Base-by-base conservation (phyloP, 2,329 filamentous ascomycete genomes). In the Monilinia laxa region DNA sequence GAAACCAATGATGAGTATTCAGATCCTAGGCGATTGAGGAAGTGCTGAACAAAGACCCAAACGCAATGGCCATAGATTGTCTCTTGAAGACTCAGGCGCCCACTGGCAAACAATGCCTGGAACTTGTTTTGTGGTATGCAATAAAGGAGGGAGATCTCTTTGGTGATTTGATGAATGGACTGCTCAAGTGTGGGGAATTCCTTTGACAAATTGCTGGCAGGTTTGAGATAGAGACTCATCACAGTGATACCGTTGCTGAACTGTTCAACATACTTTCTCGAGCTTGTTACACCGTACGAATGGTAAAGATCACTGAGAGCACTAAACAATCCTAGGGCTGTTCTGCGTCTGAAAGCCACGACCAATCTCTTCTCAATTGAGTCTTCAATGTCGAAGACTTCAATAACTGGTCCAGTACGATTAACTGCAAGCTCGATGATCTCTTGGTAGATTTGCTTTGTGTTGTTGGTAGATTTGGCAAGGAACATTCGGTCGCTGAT, bases 201-300 rank as follows among this genome's bases (percentile, higher is more conserved):
- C 38, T 81, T 81, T 66, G 84, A 83, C 53, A 84, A 79, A 71
- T 84, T 85, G 58, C 83, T 77, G 23, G 90, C 84, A 28, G 92
- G 93, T 71, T 90, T 89, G 68, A 99, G 85, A 79, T 99, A 99
- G 70, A 97, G 87, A 73, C 93, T 97, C 85, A 98, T 96, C 79
- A 98, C 90, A 18, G 92, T 96, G 77, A 97, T 96, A 69, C 95
- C 95, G 79, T 99, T 99, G 76, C 93, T 95, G 83, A 99, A 99
- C 80, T 98, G 95, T 81, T 99, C 92, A 58, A 99, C 91, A 76
- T 99, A 99, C 82, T 99, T 99, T 73, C 95, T 87, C 38, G 95
- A 95, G 75, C 92, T 96, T 2, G 95, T 99, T 69, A 98, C 86
- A 54, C 95, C 94, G 76, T 99, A 99, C 85, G 97, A 98, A 81